Conservation (phyloP, 768 basidiomycete genomes). For the Amanita exitialis region DNA sequence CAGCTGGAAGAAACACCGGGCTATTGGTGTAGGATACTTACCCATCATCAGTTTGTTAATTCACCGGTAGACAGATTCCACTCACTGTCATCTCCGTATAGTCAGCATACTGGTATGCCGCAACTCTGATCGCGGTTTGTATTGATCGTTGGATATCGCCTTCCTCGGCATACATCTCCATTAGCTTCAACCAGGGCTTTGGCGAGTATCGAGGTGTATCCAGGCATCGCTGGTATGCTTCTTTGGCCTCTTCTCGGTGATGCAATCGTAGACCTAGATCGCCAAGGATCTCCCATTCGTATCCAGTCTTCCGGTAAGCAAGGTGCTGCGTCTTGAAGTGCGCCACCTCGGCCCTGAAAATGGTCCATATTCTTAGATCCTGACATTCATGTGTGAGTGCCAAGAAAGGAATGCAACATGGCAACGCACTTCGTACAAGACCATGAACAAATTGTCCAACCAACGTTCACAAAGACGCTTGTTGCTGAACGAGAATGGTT, state of each 20-base stretch:
- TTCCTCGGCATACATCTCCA: constrained; percentile 97
- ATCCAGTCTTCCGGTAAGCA: constrained; percentile 91
- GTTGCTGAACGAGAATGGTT: constrained; percentile 87
- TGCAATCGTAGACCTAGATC: constrained; percentile 89
- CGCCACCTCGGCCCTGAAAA: constrained; percentile 96
- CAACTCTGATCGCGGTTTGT: constrained; percentile 87
- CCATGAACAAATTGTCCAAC: constrained; percentile 98
- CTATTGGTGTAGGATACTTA: constrained; percentile 86
- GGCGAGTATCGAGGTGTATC: constrained; percentile 78
- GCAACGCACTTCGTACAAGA: constrained; percentile 77
- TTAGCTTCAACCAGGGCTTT: constrained; percentile 88
- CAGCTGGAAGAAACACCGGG: constrained; percentile 86
- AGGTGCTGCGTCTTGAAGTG: constrained; percentile 99
- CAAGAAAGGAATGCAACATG: neutral
- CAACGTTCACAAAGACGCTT: constrained; percentile 96
- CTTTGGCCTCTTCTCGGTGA: constrained; percentile 98
- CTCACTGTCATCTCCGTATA: constrained; percentile 84
- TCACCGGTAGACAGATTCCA: constrained; percentile 10
- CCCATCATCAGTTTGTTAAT: constrained; percentile 1
- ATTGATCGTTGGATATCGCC: constrained; percentile 86
- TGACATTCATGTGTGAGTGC: constrained; percentile 17
- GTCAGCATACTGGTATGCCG: constrained; percentile 86
- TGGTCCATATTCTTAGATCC: constrained; percentile 98
- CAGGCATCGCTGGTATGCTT: constrained; percentile 91
- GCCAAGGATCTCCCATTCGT: constrained; percentile 98